Percentiles rank a stretch among this genome's conserved stretches.
Conservation (phyloP, 768 basidiomycete genomes). For the Cystobasidiopsis lactophilus region DNA sequence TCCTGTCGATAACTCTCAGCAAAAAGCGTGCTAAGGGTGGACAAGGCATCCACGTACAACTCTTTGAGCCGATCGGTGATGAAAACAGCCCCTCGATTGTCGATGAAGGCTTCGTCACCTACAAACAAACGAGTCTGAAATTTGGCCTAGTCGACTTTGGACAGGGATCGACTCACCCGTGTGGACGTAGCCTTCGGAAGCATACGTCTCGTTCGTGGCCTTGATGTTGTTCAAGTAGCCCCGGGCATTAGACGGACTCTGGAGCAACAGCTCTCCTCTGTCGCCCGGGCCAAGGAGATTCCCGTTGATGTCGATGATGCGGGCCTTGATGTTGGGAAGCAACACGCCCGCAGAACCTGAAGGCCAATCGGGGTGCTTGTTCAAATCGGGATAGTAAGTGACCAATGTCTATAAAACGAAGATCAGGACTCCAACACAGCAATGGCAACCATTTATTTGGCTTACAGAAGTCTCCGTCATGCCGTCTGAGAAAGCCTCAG, state of each 20-base stretch:
- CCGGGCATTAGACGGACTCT: neutral
- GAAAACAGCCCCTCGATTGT: neutral
- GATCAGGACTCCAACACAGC: neutral
- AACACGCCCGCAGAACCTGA: neutral
- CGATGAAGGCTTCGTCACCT: neutral
- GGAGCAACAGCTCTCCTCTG: neutral
- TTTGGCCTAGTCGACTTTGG: no score
- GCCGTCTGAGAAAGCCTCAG: neutral
- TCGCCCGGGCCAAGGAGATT: neutral
- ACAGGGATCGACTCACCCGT: no score
- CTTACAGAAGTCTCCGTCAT: neutral
- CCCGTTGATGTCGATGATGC: neutral
- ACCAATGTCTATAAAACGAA: neutral
- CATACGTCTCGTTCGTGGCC: neutral
- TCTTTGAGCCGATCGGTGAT: constrained; percentile 1
- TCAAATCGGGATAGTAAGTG: neutral
- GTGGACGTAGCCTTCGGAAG: no score
- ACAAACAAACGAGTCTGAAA: no score
- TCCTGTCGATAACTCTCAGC: neutral
- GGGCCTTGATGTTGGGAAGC: neutral
- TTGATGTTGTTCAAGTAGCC: constrained; percentile 1
- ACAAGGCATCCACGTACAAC: neutral
- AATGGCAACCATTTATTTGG: neutral
- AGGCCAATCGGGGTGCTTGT: neutral
- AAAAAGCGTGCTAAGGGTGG: neutral